Conservation (phyloP, 148 eudicot species). For the Heliosperma pusillum region DNA sequence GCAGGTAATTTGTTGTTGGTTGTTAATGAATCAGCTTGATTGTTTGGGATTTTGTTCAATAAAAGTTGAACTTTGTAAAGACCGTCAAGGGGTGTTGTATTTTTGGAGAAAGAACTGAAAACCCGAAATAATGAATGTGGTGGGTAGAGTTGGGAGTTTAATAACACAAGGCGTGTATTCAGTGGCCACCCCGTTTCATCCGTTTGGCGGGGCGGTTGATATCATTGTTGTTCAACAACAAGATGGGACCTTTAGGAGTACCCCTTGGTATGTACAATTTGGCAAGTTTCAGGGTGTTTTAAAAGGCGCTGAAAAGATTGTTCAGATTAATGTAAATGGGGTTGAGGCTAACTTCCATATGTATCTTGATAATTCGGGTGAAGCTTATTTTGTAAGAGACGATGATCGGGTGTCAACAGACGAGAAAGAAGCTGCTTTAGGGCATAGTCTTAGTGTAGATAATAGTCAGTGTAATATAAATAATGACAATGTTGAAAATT, state of each 20-base stretch:
- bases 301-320: constrained; percentile 87
- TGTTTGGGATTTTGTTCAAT: constrained; percentile 11
- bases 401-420: constrained; percentile 35
- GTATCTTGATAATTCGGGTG: constrained; percentile 94
- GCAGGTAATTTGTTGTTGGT: constrained; percentile 29
- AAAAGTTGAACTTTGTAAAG: constrained; percentile 4
- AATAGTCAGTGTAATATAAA: constrained; percentile 30
- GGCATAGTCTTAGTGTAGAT: constrained; percentile 36
- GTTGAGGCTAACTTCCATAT: constrained; percentile 82
- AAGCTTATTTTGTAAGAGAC: constrained; percentile 85
- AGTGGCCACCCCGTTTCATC: constrained; percentile 97
- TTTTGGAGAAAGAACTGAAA: constrained; percentile 23
- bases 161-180: constrained; percentile 90
- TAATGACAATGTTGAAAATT: constrained; percentile 31
- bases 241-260: constrained; percentile 79
- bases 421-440: constrained; percentile 33
- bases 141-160: constrained; percentile 71
- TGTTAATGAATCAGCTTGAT: constrained; percentile 24
- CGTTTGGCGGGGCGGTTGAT: constrained; percentile 98
- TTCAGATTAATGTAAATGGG: constrained; percentile 79
- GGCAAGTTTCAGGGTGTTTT: constrained; percentile 98
- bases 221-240: constrained; percentile 88
- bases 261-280: constrained; percentile 98
- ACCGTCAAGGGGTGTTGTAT: neutral
- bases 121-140: constrained; percentile 69